Evolutionary conservation across 2,329 filamentous ascomycete genomes (phyloP).

Genomic region (Moelleriella libera): DNA sequence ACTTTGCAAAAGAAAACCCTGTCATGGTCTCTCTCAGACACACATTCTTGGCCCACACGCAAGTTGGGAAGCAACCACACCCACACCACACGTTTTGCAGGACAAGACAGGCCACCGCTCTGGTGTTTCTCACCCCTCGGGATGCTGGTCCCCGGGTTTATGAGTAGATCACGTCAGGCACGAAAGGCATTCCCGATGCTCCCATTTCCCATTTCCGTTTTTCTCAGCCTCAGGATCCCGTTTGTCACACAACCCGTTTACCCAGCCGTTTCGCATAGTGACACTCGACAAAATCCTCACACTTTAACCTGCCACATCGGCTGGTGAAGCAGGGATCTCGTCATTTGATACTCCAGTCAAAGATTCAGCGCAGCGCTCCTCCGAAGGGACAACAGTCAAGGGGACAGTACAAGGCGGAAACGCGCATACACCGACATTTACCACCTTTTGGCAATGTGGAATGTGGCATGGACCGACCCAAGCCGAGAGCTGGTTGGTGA

Average conservation of each 20-base stretch:
- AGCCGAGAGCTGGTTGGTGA: conserved; percentile 38
- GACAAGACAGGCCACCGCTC: not conserved
- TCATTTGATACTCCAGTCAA: conserved; percentile 1
- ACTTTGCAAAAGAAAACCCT: not conserved
- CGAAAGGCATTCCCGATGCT: not conserved
- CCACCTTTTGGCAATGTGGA: conserved; percentile 31
- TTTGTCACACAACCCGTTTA: not conserved
- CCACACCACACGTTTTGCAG: not conserved
- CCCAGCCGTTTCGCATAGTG: not conserved
- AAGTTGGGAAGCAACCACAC: not conserved
- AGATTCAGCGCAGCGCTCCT: not conserved
- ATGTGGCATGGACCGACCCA: conserved; percentile 44
- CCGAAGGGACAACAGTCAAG: not conserved
- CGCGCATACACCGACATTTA: not conserved
- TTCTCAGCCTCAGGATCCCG: not conserved
- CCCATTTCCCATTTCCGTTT: not conserved
- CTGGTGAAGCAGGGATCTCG: conserved; percentile 3
- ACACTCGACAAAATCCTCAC: not conserved
- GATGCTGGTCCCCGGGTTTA: not conserved
- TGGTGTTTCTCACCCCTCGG: not conserved
- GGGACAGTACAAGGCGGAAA: not conserved
- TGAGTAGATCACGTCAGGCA: not conserved
- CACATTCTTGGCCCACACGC: not conserved
- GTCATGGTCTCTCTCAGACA: not conserved
- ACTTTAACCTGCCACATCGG: not conserved